Conservation (phyloP, 2,329 filamentous ascomycete genomes). For the Apiospora koreana region DNA sequence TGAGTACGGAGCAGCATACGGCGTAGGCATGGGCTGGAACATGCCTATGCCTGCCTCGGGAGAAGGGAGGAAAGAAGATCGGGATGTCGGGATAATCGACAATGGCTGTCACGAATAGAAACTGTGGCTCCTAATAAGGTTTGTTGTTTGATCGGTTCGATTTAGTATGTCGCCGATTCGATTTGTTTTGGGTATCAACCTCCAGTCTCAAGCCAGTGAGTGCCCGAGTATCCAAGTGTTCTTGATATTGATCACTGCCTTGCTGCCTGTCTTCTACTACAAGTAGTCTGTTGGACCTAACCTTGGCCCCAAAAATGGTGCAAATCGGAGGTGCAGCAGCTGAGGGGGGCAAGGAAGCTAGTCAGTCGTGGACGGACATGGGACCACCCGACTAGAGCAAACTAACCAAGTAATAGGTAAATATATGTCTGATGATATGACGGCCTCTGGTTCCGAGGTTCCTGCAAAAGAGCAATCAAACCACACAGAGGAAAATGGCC, state of each 20-base stretch:
- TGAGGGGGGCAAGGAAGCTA: not conserved
- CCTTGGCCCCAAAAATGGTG: not conserved
- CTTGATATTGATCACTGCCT: not conserved
- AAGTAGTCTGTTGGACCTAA: not conserved
- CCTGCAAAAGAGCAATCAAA: not conserved
- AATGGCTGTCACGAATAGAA: not conserved
- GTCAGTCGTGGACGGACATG: slow-evolving; percentile 5
- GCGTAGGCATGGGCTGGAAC: slow-evolving; percentile 56
- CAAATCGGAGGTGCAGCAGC: not conserved
- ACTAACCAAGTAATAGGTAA: not conserved
- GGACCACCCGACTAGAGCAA: slow-evolving; percentile 1
- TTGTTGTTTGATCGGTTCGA: not conserved
- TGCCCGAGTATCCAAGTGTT: not conserved
- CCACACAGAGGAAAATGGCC: not conserved
- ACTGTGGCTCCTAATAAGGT: not conserved
- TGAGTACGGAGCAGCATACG: slow-evolving; percentile 46
- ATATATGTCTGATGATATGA: not conserved
- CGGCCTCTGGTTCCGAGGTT: not conserved
- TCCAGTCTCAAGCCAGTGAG: not conserved
- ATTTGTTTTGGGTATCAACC: not conserved
- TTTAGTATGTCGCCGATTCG: not conserved
- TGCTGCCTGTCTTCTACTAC: too few relatives aligned
- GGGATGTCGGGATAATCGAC: not conserved
- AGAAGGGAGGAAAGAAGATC: not conserved
- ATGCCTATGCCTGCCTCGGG: slow-evolving; percentile 44